Evolutionary conservation across 106 monocot species (phyloP), one percentile per base, ranked within the genome.

Genomic region (Agapanthus africanus): DNA sequence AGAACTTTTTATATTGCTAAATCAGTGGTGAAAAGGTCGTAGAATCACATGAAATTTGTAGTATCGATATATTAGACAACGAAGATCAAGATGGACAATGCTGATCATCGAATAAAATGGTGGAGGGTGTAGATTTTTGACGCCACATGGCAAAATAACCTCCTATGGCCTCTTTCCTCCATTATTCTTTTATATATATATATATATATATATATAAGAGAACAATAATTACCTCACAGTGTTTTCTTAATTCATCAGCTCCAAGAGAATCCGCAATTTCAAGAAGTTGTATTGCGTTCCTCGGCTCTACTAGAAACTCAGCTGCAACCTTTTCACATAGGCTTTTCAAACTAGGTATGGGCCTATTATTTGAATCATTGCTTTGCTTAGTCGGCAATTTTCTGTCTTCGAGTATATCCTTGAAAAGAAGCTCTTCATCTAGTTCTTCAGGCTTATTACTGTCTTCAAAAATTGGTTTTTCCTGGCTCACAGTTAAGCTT

Each of bases 241-340:
- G 73, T 34, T 66, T 73, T 77, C 83, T 85, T 1, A 99, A 80
- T 40, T 85, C 85, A 73, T 86, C 70, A 44, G 99, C 99, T 63
- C 79, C 92, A 61, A 99, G 66, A 74, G 86, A 82, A 87, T 99
- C 92, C 16, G 99, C 99, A 49, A 99, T 77, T 79, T 99, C 99
- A 59, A 99, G 74, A 72, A 99, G 80, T 57, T 90, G 91, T 70
- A 99, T 66, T 0, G 84, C 82, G 74, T 90, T 99, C 41, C 81
- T 89, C 26, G 99, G 92, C 69, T 99, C 99, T 46, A 99, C 71
- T 13, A 99, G 70, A 73, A 77, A 84, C 68, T 92, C 90, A 8
- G 82, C 73, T 56, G 92, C 99, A 68, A 78, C 76, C 65, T 83
- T 99, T 72, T 99, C 93, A 72, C 92, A 99, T 15, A 99, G 73